Evolutionary conservation across 139 green algal species (phyloP), one percentile per base, ranked within the genome.

Genomic region (Micractinium conductrix): DNA sequence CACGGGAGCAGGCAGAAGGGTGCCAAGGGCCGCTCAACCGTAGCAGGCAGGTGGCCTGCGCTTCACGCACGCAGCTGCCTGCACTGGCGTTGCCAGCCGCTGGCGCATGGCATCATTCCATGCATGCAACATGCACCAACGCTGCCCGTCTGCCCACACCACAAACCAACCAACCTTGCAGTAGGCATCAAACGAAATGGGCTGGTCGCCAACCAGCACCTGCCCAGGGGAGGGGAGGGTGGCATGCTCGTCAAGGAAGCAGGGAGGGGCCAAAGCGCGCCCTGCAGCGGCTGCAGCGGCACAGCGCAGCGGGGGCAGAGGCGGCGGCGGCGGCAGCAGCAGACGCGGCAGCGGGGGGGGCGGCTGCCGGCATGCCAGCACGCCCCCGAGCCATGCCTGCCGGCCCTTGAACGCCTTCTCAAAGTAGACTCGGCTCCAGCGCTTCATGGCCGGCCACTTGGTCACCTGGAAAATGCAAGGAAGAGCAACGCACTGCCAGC

Each of bases 111-210:
- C n/a, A n/a, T n/a, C n/a, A n/a, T n/a, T n/a, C n/a, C n/a, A n/a
- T n/a, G n/a, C n/a, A n/a, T n/a, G n/a, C n/a, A n/a, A n/a, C n/a
- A n/a, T n/a, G n/a, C n/a, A n/a, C n/a, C n/a, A n/a, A n/a, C n/a
- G n/a, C n/a, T n/a, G n/a, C n/a, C n/a, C n/a, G n/a, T n/a, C n/a
- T n/a, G n/a, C n/a, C n/a, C n/a, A n/a, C n/a, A n/a, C n/a, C n/a
- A n/a, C n/a, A n/a, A n/a, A n/a, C n/a, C n/a, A n/a, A n/a, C n/a
- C n/a, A n/a, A n/a, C n/a, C n/a, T 72, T 72, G 43, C 92, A 79
- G 92, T 96, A 99, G 21, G 95, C 88, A 8, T 91, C 74, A 76
- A 98, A 94, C 19, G 80, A 78, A 17, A 83, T 63, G 38, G 78
- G 78, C 60, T 73, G 60, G 78, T 83, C 78, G 40, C 78, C 78